Evolutionary conservation across 768 basidiomycete species (phyloP).

Genomic region (Russula sp.): DNA sequence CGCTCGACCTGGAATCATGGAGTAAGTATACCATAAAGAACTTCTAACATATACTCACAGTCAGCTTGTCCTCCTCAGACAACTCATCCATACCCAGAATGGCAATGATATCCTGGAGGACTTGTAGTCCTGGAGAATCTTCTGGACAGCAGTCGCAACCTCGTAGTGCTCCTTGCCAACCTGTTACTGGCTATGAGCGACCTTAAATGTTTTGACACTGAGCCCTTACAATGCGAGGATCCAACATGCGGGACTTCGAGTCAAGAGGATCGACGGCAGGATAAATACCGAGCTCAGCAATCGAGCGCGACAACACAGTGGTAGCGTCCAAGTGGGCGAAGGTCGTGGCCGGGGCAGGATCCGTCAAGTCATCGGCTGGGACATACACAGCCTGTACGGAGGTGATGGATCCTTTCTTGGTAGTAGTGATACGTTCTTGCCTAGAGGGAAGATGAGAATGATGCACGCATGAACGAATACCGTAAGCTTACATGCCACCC

Average conservation of each 20-base stretch:
- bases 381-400: constrained; percentile 99
- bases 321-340: constrained; percentile 99
- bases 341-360: constrained; percentile 98
- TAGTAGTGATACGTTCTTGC: constrained; percentile 99
- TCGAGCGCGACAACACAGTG: constrained; percentile 98
- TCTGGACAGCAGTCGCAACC: constrained; percentile 94
- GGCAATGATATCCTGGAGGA: constrained; percentile 99
- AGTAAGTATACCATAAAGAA: constrained; percentile 3
- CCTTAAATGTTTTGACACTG: background rate
- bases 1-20: constrained; percentile 73
- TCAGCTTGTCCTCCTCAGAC: constrained; percentile 99
- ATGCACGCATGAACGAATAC: constrained; percentile 20
- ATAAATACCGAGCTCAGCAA: constrained; percentile 99
- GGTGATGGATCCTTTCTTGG: constrained; percentile 99
- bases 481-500: constrained; percentile 90
- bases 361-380: constrained; percentile 99
- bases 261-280: constrained; percentile 99
- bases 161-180: constrained; percentile 93
- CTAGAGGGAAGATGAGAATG: constrained; percentile 38
- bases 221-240: constrained; percentile 89
- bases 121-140: constrained; percentile 97
- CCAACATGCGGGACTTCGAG: constrained; percentile 99
- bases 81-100: constrained; percentile 99
- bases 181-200: constrained; percentile 36
- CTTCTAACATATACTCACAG: constrained; percentile 52